Evolutionary conservation across 805 yeast genomes (phyloP).

Genomic region (Lipomyces spencermartinsiae): DNA sequence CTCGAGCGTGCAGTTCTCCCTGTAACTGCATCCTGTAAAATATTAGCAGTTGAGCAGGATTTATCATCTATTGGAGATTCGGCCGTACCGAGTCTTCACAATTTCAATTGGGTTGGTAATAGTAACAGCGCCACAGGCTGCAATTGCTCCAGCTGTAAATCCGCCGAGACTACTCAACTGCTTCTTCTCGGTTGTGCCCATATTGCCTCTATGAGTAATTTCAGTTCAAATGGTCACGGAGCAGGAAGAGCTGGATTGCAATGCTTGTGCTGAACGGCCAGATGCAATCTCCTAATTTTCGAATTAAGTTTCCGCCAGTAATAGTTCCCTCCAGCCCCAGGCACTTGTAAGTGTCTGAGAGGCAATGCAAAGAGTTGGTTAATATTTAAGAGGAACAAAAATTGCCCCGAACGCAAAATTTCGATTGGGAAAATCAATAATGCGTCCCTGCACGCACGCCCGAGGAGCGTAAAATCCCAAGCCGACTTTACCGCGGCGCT

Average conservation of each 20-base stretch:
- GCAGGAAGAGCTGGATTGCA: background rate
- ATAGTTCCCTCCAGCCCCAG: background rate
- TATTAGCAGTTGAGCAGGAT: background rate
- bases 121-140: slow-evolving; percentile 98
- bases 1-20: slow-evolving; percentile 76
- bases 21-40: slow-evolving; percentile 83
- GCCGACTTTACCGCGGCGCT: too few species aligned
- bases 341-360: background rate
- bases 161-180: slow-evolving; percentile 51
- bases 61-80: background rate
- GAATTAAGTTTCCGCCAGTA: background rate
- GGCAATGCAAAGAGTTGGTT: background rate
- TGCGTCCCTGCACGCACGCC: too few species aligned
- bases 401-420: background rate
- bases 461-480: too few species aligned
- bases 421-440: too few species aligned
- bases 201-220: background rate
- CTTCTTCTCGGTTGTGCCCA: slow-evolving; percentile 16
- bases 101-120: slow-evolving; percentile 95
- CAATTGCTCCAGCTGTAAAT: slow-evolving; percentile 87
- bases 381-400: background rate
- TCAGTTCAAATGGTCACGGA: background rate
- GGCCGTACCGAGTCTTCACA: slow-evolving; percentile 67
- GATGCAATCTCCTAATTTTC: background rate
- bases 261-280: background rate